Evolutionary conservation across 140 eudicot genomes (phyloP), one percentile per base, ranked within the genome.

Genomic region (Anethum foeniculum): DNA sequence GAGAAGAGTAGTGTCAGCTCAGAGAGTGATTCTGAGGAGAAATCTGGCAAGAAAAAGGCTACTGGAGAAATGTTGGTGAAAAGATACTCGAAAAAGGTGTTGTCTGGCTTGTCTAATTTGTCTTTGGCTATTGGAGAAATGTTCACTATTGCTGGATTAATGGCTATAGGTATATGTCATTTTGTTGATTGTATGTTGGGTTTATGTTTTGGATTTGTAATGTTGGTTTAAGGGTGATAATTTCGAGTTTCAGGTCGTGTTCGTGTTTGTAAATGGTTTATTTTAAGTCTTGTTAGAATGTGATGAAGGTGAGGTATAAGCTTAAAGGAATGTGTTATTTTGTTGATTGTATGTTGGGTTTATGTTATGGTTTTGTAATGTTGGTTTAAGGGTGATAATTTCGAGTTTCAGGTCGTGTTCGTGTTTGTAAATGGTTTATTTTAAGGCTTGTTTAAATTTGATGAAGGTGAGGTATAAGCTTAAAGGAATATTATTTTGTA

Each of bases 51-150:
- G 69, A 86, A 79, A 65, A 85, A 48, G 78, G 47, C 19, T 79
- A 86, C 44, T 48, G 79, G 77, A 7, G 81, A 84, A 28, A 83
- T 83, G 10, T 6, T 88, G 46, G n/a, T 88, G 67, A 90, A 85
- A 82, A 84, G 90, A 27, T 76, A 88, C 69, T 79, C 88, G 10
- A 88, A 77, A 80, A 92, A 77, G 88, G 88, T 76, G 48, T 79
- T 95, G 83, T 51, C 95, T 6, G 21, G 49, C 83, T 90, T 94
- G 78, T 88, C 99, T 48, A 92, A 94, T 85, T 90, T 94, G 97
- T 96, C 97, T 49, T 82, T 94, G 88, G 99, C 99, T 82, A 84
- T 94, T 77, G 95, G 90, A n/a, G 97, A 92, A 81, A 95, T 95
- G 97, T 89, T 89, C 69, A 71, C 92, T 71, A 69, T 92, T 84